A percentile compares a stretch with the other conserved stretches of the same genome.
phyloP scores from a whole-genome alignment of 2,329 filamentous ascomycete genomes.

The Fusarium sp. region DNA sequence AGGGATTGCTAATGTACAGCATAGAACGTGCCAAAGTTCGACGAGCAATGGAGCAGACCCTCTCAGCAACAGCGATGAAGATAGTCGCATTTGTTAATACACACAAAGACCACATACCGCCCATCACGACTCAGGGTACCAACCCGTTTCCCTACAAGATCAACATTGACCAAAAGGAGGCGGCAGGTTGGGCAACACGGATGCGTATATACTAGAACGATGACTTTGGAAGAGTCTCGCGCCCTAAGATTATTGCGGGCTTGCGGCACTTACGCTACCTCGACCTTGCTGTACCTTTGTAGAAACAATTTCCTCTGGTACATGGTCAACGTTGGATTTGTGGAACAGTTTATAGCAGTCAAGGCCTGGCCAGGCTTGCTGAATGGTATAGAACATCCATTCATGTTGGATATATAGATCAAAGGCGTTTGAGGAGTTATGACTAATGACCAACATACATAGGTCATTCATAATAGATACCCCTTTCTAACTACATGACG shows the following conservation, averaged over 20 bases:
- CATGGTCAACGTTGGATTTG: background rate
- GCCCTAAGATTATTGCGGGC: background rate
- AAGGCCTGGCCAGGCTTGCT: background rate
- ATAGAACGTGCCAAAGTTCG: conserved; percentile 88
- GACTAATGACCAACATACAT: conserved; percentile 18
- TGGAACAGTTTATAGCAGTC: background rate
- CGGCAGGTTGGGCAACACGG: conserved; percentile 77
- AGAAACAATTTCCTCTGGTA: background rate
- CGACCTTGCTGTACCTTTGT: background rate
- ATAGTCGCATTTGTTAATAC: conserved; percentile 88
- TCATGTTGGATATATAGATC: conserved; percentile 7
- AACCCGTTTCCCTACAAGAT: conserved; percentile 98
- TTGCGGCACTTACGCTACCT: background rate
- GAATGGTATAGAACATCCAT: conserved; percentile 1
- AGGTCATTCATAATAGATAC: conserved; percentile 39
- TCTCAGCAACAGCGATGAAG: conserved; percentile 88
- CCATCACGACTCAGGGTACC: conserved; percentile 91
- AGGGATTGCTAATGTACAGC: background rate
- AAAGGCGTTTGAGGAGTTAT: conserved; percentile 36
- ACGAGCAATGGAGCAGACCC: conserved; percentile 88
- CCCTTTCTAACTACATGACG: conserved; percentile 26
- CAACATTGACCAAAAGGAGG: conserved; percentile 83
- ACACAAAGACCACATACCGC: conserved; percentile 96
- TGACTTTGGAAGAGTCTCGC: background rate
- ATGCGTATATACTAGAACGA: conserved; percentile 76